Evolutionary conservation across 2,329 filamentous ascomycete species (phyloP).

Genomic region (Apiospora pterosperma): DNA sequence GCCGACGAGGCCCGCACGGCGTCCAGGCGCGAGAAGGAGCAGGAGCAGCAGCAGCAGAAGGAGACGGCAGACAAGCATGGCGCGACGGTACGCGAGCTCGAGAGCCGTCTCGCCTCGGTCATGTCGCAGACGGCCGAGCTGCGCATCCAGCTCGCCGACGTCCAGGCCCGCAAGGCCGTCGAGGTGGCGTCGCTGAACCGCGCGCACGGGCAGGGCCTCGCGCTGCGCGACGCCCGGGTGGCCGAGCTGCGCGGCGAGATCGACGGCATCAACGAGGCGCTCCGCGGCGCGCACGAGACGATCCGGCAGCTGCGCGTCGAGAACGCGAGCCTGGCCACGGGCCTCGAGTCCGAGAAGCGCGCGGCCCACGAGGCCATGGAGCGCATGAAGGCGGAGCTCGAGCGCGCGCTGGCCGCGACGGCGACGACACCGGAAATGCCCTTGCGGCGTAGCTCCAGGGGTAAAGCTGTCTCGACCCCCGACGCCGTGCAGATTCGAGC

Average conservation of each 20-base stretch:
- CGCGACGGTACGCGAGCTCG: slow-evolving; percentile 40
- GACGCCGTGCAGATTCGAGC: slow-evolving; percentile 1
- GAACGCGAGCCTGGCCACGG: slow-evolving; percentile 35
- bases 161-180: slow-evolving; percentile 22
- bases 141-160: slow-evolving; percentile 27
- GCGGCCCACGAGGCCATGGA: slow-evolving; percentile 44
- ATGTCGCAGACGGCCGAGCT: slow-evolving; percentile 35
- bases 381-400: slow-evolving; percentile 49
- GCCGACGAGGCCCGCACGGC: slow-evolving; percentile 28
- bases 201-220: slow-evolving; percentile 44
- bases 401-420: slow-evolving; percentile 35
- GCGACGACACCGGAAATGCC: slow-evolving; percentile 18
- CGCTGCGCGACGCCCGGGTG: slow-evolving; percentile 48
- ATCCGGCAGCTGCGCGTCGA: slow-evolving; percentile 44
- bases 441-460: slow-evolving; percentile 7
- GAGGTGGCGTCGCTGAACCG: slow-evolving; percentile 31
- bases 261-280: slow-evolving; percentile 28
- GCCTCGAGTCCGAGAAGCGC: slow-evolving; percentile 34
- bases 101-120: slow-evolving; percentile 39
- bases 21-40: not conserved
- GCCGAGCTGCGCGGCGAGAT: slow-evolving; percentile 35
- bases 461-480: slow-evolving; percentile 11
- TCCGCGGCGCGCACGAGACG: slow-evolving; percentile 45
- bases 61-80: slow-evolving; percentile 24
- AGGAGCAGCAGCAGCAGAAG: slow-evolving; percentile 11